Conservation (phyloP, 2,329 filamentous ascomycete genomes). For the Alternaria conjuncta region DNA sequence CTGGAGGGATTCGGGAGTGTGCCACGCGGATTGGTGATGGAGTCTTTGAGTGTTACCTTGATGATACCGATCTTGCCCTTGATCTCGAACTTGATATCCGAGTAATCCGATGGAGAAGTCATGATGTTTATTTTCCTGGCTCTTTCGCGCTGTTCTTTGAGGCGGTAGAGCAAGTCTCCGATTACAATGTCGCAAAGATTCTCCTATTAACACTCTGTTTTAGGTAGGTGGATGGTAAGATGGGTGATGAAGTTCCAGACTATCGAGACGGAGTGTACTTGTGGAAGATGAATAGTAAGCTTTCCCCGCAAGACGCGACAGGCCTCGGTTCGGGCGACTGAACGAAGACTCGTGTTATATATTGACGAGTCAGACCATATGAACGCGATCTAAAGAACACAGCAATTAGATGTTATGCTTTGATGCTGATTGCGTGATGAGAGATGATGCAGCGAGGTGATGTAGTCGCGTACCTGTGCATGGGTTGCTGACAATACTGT, state of each 20-base stretch:
- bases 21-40: not conserved
- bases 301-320: slow-evolving; percentile 15
- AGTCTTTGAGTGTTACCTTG: slow-evolving; percentile 42
- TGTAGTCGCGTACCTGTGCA: not conserved
- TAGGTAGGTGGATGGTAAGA: not conserved
- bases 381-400: not conserved
- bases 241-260: not conserved
- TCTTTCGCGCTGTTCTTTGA: not conserved
- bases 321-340: slow-evolving; percentile 21
- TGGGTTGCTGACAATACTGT: not conserved
- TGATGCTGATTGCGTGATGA: not conserved
- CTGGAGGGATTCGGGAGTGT: not conserved
- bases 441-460: not conserved
- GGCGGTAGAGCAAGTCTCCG: not conserved
- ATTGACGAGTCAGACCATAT: not conserved
- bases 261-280: not conserved
- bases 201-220: not conserved
- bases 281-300: slow-evolving; percentile 15
- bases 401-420: not conserved
- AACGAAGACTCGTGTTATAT: not conserved
- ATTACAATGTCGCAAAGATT: not conserved
- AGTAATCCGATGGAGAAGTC: slow-evolving; percentile 37
- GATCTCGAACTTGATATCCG: slow-evolving; percentile 54
- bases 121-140: slow-evolving; percentile 19
- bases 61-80: slow-evolving; percentile 55